Conservation (phyloP, 2,329 filamentous ascomycete genomes). For the Neofusicoccum cordaticola region DNA sequence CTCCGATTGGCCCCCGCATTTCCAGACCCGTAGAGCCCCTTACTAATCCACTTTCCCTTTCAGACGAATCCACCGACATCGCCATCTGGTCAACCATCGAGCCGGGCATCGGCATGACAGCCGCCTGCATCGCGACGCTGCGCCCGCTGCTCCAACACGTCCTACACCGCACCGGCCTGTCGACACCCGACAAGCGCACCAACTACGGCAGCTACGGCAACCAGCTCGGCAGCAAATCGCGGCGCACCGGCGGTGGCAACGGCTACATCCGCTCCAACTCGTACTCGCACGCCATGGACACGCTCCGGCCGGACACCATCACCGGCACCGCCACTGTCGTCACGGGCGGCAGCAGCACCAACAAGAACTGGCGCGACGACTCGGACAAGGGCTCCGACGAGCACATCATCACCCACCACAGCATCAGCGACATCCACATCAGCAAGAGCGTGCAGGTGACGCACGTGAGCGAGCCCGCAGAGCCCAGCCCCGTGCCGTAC, state of each 20-base stretch:
- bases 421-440: conserved; percentile 1
- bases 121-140: conserved; percentile 49
- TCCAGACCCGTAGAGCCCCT: too few species aligned
- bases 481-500: not conserved
- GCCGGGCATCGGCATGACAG: conserved; percentile 41
- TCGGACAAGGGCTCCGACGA: conserved; percentile 12
- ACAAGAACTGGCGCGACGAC: conserved; percentile 3
- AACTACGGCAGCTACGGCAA: conserved; percentile 12
- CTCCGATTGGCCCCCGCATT: too few species aligned
- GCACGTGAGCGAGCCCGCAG: conserved; percentile 1
- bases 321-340: not conserved
- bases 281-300: conserved; percentile 4
- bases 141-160: conserved; percentile 45
- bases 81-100: conserved; percentile 30
- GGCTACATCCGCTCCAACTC: conserved; percentile 20
- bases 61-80: conserved; percentile 13
- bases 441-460: conserved; percentile 16
- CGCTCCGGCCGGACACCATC: conserved; percentile 18
- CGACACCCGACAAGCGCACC: conserved; percentile 18
- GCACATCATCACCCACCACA: not conserved
- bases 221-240: not conserved
- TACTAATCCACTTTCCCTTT: not conserved
- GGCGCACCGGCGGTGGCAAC: not conserved
- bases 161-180: conserved; percentile 24
- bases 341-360: not conserved